A percentile compares a stretch with the other conserved stretches of the same genome.
Evolutionary conservation across 805 yeast genomes (phyloP).

Genomic region (Wickerhamiella allomyrinae): DNA sequence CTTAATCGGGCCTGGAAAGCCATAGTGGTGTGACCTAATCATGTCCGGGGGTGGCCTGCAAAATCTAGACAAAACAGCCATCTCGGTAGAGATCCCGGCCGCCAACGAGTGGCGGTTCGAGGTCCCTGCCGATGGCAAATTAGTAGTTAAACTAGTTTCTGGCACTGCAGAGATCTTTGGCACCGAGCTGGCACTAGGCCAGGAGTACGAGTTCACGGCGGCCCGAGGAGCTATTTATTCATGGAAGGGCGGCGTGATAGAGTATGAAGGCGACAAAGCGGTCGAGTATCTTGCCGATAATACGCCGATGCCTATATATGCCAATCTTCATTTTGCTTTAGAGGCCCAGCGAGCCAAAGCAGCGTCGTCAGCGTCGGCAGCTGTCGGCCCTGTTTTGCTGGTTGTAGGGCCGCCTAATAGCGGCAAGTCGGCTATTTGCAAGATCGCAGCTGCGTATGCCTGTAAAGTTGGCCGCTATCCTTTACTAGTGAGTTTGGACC

Average conservation of each 20-base stretch:
- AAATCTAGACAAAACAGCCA: not conserved
- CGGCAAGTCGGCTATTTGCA: conserved; percentile 69
- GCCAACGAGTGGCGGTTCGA: conserved; percentile 66
- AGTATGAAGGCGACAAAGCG: conserved; percentile 27
- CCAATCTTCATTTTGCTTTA: conserved; percentile 62
- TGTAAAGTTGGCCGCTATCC: conserved; percentile 57
- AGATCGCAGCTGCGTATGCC: conserved; percentile 62
- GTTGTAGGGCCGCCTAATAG: conserved; percentile 56
- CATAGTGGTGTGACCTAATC: not conserved
- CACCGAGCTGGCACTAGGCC: conserved; percentile 69
- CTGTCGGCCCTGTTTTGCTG: conserved; percentile 21
- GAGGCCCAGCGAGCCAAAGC: conserved; percentile 36
- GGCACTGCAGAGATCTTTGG: conserved; percentile 90
- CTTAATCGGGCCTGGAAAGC: not conserved
- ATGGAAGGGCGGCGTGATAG: conserved; percentile 50
- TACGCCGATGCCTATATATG: conserved; percentile 45
- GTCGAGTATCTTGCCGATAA: conserved; percentile 58
- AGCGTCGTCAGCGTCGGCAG: conserved; percentile 11
- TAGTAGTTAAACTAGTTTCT: conserved; percentile 36
- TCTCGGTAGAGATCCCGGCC: conserved; percentile 19
- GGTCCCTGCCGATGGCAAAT: conserved; percentile 36
- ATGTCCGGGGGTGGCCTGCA: not conserved
- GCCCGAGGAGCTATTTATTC: conserved; percentile 43
- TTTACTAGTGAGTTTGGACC: conserved; percentile 64
- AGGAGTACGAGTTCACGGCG: conserved; percentile 43